Evolutionary conservation across 441 rosid species (phyloP), one percentile per base, ranked within the genome.

Genomic region (Sinapis alba): DNA sequence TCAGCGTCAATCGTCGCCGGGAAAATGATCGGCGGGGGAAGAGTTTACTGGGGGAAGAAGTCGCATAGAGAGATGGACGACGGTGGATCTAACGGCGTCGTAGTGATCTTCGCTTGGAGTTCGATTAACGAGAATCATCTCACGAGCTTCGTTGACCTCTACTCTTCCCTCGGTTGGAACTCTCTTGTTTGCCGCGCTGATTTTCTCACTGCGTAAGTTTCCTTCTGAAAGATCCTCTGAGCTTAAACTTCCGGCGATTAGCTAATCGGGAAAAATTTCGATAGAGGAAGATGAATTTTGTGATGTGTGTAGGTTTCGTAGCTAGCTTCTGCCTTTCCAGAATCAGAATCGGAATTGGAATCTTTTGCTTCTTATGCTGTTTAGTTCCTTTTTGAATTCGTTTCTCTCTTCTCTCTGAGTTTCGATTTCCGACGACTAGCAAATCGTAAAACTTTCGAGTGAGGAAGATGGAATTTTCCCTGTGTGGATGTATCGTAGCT

Each of bases 131-230:
- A 84, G 15, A 68, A 64, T 32, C 86, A 82, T 21, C 75, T 90
- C 59, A 38, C 69, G 10, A 83, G 73, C 71, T 86, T 72, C 76
- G 83, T 87, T 26, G 89, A 92, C 79, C 82, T 94, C 72, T 92
- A 89, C 73, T 83, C 92, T 23, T 90, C 98, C 68, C 90, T 94
- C 13, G 88, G 90, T 1, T 94, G 97, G 98, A 83, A 84, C 77
- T 88, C 95, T 23, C 92, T 94, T 60, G 82, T 92, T 74, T 89
- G 91, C 61, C 88, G 78, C 65, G 83, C 97, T 71, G 85, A 84
- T 79, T 94, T 92, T 72, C 83, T 94, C 79, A 66, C 82, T 80
- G 90, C 89, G 97, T 91, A 77, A 81, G 81, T 78, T 77, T 36
- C 36, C 32, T 19, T 5, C 53, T 60, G 34, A 5, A 2, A 60